phyloP scores from a whole-genome alignment of 225 moss, liverwort and hornwort genomes.

The Anthoceros angustus region DNA sequence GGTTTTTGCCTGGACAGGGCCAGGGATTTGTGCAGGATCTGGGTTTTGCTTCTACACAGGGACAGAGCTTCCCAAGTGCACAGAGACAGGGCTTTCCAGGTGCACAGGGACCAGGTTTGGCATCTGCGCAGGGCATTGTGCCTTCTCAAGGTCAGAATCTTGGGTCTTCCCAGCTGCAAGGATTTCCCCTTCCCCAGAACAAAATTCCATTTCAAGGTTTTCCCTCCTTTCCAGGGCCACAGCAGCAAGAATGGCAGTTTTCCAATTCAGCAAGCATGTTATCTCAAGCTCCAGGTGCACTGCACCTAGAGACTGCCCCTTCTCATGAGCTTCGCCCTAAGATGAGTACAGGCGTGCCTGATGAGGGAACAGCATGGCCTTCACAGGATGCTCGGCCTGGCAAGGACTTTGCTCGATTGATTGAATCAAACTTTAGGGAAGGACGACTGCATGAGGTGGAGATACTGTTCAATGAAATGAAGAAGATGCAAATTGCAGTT shows the following conservation, averaged over 20 bases:
- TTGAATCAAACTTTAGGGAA: constrained; percentile 20
- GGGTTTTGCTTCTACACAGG: too few relatives aligned
- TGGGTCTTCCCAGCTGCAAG: neutral
- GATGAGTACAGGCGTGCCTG: neutral
- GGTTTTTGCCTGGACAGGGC: too few relatives aligned
- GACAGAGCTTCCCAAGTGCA: neutral
- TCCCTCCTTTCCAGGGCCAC: too few relatives aligned
- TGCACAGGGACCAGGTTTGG: too few relatives aligned
- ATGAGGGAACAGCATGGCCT: neutral
- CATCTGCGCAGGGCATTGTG: neutral
- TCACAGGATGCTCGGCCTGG: neutral
- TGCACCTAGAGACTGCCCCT: neutral
- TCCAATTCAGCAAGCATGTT: too few relatives aligned
- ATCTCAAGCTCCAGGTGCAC: neutral
- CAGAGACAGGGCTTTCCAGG: neutral
- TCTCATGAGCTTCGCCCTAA: neutral
- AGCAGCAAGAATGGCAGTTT: too few relatives aligned
- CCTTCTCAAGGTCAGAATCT: neutral
- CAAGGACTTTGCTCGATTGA: constrained; percentile 5
- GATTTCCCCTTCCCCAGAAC: neutral
- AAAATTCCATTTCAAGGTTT: too few relatives aligned
- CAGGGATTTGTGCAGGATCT: neutral
- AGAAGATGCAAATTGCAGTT: constrained; percentile 15
- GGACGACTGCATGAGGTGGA: constrained; percentile 24
- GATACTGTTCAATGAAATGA: constrained; percentile 26